Percentiles rank a stretch among this genome's conserved stretches.
Conservation (phyloP, 192 early-diverging fungal species). For the Funneliformis geosporum region DNA sequence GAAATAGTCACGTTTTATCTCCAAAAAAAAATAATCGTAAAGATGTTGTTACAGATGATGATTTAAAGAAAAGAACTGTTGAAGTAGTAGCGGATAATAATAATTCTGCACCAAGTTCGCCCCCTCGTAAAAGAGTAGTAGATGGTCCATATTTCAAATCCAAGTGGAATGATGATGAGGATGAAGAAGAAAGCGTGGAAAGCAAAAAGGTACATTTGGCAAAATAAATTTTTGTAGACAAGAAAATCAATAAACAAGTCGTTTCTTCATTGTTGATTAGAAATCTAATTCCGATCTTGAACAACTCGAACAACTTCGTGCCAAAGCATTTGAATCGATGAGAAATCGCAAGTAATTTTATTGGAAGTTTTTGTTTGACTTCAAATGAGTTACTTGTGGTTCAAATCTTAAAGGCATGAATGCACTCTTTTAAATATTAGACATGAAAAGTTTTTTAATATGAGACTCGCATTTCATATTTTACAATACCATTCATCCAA, state of each 20-base stretch:
- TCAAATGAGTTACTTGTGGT: too few species aligned
- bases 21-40: conserved; percentile 5
- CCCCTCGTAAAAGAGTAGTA: conserved; percentile 3
- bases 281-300: conserved; percentile 10
- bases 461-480: too few species aligned
- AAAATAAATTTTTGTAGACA: not conserved
- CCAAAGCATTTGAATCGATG: conserved; percentile 28
- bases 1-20: not conserved
- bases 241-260: conserved; percentile 1
- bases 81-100: not conserved
- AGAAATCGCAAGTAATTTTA: conserved; percentile 16
- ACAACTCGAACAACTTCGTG: conserved; percentile 31
- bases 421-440: too few species aligned
- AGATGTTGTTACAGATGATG: not conserved
- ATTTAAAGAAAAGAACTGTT: not conserved
- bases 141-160: conserved; percentile 33
- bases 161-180: conserved; percentile 32
- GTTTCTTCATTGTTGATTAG: conserved; percentile 13
- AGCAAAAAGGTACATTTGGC: conserved; percentile 1
- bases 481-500: too few species aligned
- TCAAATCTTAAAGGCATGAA: too few species aligned
- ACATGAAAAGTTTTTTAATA: too few species aligned
- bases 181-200: conserved; percentile 7
- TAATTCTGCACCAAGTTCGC: conserved; percentile 1
- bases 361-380: not conserved